Base-by-base conservation (phyloP, 1,139 yeast genomes). In the Blastobotrys arbuscula region DNA sequence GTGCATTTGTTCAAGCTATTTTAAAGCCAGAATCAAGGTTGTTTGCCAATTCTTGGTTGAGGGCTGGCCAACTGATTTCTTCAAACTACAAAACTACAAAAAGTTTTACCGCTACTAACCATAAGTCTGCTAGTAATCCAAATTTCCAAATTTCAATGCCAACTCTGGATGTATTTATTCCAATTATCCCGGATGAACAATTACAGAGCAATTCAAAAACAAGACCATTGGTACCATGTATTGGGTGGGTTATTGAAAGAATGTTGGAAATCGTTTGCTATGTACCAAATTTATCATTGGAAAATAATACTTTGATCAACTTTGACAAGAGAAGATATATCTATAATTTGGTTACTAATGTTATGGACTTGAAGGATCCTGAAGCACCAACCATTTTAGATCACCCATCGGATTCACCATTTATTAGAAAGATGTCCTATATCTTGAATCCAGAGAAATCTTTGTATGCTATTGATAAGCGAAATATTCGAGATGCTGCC, bases 21-120 rank as follows among this genome's bases (percentile, higher is more conserved):
- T 72, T 87, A 43, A 75, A 90, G 1, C 96, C 96, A 0, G 95
- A 86, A 59, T 80, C 92, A 42, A 73, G 98, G 54, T 66, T 73
- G 26, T 88, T 78, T 62, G 73, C 83, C 2, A 72, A 73, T 49
- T 71, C 81, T 13, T 87, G 96, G 96, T 64, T 77, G 48, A 75
- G 81, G 1, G 78, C 89, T 21, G 66, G 76, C 2, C 65, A 68
- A 18, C 66, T 68, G 26, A 62, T 67, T 18, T 58, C 64, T 44
- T 60, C 58, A 5, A 62, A 63, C 13, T 57, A 51, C 42, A 51
- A 51, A 18, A 51, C 39, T 12, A 20, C n/a, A 9, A 3, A 7
- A 20, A 35, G 12, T 28, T 28, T 28, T 28, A 12, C 31, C 10
- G 13, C 10, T 7, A 38, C 30, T 38, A 10, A 10, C 3, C 16